These are phyloP conservation scores for Globisporangium acanthophoron DNA, from an alignment of 352 stramenopile genomes.

Conservation along the genomic window DNA sequence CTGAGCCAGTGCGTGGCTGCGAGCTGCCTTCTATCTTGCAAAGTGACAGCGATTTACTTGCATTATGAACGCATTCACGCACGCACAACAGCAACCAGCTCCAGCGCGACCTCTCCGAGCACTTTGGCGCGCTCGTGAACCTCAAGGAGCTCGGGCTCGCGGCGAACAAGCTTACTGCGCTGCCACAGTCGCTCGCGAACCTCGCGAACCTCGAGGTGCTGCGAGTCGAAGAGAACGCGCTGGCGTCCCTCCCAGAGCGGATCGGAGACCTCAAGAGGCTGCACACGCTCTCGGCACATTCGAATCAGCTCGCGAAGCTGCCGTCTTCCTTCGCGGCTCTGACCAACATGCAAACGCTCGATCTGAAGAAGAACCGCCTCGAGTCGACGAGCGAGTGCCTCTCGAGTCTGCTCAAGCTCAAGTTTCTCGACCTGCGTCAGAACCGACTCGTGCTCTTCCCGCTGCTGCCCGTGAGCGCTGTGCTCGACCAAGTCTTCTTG, in stretches of 20 bases:
- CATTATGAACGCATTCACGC: too few species aligned
- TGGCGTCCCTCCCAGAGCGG: slow-evolving; percentile 34
- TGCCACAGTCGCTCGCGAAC: slow-evolving; percentile 45
- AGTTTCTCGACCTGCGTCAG: slow-evolving; percentile 70
- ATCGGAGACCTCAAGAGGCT: slow-evolving; percentile 57
- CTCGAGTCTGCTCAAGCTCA: slow-evolving; percentile 32
- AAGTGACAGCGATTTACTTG: neutral
- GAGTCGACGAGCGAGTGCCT: slow-evolving; percentile 41
- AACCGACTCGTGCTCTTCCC: slow-evolving; percentile 67
- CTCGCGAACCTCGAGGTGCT: slow-evolving; percentile 54
- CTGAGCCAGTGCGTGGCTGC: slow-evolving; percentile 53
- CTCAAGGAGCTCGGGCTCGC: slow-evolving; percentile 64
- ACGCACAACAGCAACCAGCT: slow-evolving; percentile 50
- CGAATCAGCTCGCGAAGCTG: slow-evolving; percentile 51
- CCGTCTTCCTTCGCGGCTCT: slow-evolving; percentile 42
- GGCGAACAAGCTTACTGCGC: slow-evolving; percentile 47
- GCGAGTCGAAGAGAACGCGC: slow-evolving; percentile 56
- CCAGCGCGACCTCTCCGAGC: slow-evolving; percentile 40
- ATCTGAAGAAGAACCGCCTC: slow-evolving; percentile 76
- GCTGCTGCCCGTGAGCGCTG: slow-evolving; percentile 41
- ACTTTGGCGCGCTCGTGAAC: slow-evolving; percentile 35
- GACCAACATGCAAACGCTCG: slow-evolving; percentile 52
- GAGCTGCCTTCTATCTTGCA: too few species aligned
- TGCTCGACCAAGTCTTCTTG: slow-evolving; percentile 71
- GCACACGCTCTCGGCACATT: slow-evolving; percentile 49